Evolutionary conservation across 208 protist species (phyloP).

Genomic region (Acanthamoeba triangularis): DNA sequence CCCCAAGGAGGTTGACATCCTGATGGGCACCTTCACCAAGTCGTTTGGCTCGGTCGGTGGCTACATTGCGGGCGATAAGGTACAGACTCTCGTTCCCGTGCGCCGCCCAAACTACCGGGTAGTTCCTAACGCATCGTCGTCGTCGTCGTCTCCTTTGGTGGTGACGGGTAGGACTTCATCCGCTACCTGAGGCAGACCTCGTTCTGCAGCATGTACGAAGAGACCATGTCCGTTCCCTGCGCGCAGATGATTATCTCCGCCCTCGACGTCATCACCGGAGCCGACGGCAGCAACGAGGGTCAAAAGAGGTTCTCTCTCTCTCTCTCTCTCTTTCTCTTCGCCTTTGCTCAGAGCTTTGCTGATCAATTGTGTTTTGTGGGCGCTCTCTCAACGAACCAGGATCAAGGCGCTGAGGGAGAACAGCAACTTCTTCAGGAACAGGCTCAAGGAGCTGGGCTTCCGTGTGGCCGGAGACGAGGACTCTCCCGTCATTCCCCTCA

Average conservation of each 20-base stretch:
- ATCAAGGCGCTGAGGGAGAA: slow-evolving; percentile 87
- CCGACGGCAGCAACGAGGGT: slow-evolving; percentile 94
- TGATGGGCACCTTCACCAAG: slow-evolving; percentile 96
- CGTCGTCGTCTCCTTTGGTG: neutral
- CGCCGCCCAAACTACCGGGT: neutral
- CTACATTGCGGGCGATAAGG: slow-evolving; percentile 87
- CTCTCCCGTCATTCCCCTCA: slow-evolving; percentile 97
- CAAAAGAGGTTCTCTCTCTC: slow-evolving; percentile 20
- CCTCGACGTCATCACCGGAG: slow-evolving; percentile 94
- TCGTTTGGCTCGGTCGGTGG: slow-evolving; percentile 92
- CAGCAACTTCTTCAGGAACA: slow-evolving; percentile 87
- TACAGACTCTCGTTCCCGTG: neutral
- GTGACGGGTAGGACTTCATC: slow-evolving; percentile 58
- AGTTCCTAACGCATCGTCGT: neutral
- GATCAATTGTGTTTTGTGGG: neutral
- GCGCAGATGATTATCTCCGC: slow-evolving; percentile 95
- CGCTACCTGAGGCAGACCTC: slow-evolving; percentile 45
- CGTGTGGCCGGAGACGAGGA: slow-evolving; percentile 92
- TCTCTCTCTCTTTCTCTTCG: too few species aligned
- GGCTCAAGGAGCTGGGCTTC: slow-evolving; percentile 88
- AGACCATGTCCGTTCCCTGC: slow-evolving; percentile 93
- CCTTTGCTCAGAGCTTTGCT: neutral
- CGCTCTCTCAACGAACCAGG: neutral
- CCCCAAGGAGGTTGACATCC: slow-evolving; percentile 91
- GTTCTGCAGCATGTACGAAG: slow-evolving; percentile 79